phyloP scores from a whole-genome alignment of 805 yeast species.

The Spathaspora arborariae region DNA sequence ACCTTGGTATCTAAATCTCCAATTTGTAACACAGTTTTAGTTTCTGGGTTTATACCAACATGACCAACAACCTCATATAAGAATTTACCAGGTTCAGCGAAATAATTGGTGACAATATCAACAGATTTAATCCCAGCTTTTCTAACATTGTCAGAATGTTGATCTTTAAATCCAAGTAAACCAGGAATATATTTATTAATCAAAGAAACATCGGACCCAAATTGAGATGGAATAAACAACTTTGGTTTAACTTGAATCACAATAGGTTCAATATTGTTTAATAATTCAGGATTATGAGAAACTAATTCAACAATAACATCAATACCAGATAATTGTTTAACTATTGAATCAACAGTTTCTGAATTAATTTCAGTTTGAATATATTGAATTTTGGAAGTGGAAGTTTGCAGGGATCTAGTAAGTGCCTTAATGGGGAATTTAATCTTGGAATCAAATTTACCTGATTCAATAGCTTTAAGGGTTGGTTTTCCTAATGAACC shows the following conservation, averaged over 20 bases:
- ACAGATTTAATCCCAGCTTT: slow-evolving; percentile 8
- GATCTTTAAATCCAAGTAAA: slow-evolving; percentile 18
- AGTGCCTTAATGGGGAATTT: slow-evolving; percentile 49
- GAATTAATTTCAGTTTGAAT: slow-evolving; percentile 24
- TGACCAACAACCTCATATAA: slow-evolving; percentile 24
- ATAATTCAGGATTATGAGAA: slow-evolving; percentile 26
- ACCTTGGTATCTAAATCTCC: slow-evolving; percentile 39
- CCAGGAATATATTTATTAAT: slow-evolving; percentile 13
- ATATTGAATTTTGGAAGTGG: slow-evolving; percentile 38
- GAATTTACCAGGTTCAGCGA: slow-evolving; percentile 14
- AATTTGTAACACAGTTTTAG: slow-evolving; percentile 28
- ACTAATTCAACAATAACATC: slow-evolving; percentile 43
- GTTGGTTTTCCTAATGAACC: slow-evolving; percentile 52
- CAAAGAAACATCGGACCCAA: slow-evolving; percentile 44
- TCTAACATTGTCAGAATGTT: slow-evolving; percentile 31
- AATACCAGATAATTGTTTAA: slow-evolving; percentile 28
- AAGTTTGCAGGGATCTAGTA: slow-evolving; percentile 39
- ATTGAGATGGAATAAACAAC: slow-evolving; percentile 58
- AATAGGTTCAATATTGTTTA: slow-evolving; percentile 33
- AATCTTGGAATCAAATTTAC: slow-evolving; percentile 38
- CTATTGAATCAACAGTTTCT: slow-evolving; percentile 11
- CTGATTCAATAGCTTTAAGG: slow-evolving; percentile 41
- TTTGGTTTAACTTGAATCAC: slow-evolving; percentile 40
- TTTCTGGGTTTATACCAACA: slow-evolving; percentile 34
- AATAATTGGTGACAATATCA: slow-evolving; percentile 9